phyloP scores from a whole-genome alignment of 2,329 filamentous ascomycete genomes.

The Colletotrichum kahawae region DNA sequence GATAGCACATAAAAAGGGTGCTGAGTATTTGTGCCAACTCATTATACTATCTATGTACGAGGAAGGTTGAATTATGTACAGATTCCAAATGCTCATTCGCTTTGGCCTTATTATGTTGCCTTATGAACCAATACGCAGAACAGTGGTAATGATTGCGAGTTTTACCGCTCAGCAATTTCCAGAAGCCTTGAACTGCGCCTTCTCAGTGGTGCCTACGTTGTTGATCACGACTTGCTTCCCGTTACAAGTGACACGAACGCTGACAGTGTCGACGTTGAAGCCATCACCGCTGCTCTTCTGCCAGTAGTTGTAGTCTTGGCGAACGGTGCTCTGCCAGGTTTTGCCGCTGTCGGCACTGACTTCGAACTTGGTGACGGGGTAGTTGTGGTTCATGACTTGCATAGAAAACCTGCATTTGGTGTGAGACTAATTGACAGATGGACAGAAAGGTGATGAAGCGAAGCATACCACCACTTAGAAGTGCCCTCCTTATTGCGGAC shows the following conservation, averaged over 20 bases:
- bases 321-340: slow-evolving; percentile 60
- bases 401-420: slow-evolving; percentile 41
- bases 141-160: not conserved
- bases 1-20: not conserved
- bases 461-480: slow-evolving; percentile 30
- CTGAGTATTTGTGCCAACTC: not conserved
- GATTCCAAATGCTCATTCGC: not conserved
- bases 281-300: slow-evolving; percentile 25
- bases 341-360: slow-evolving; percentile 64
- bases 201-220: slow-evolving; percentile 16
- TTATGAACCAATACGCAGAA: not conserved
- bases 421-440: slow-evolving; percentile 35
- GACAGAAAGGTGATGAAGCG: not conserved
- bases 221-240: slow-evolving; percentile 24
- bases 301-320: slow-evolving; percentile 48
- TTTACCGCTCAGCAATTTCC: not conserved
- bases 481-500: slow-evolving; percentile 60
- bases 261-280: slow-evolving; percentile 22
- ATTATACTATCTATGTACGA: not conserved
- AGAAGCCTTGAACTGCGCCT: slow-evolving; percentile 8
- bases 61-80: not conserved
- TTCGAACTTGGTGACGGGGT: slow-evolving; percentile 59
- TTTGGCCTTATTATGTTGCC: not conserved
- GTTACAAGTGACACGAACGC: slow-evolving; percentile 25
- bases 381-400: slow-evolving; percentile 69